These are phyloP conservation scores for Ophiostoma ips DNA, from an alignment of 2,329 filamentous ascomycete genomes.

Conservation along the genomic window DNA sequence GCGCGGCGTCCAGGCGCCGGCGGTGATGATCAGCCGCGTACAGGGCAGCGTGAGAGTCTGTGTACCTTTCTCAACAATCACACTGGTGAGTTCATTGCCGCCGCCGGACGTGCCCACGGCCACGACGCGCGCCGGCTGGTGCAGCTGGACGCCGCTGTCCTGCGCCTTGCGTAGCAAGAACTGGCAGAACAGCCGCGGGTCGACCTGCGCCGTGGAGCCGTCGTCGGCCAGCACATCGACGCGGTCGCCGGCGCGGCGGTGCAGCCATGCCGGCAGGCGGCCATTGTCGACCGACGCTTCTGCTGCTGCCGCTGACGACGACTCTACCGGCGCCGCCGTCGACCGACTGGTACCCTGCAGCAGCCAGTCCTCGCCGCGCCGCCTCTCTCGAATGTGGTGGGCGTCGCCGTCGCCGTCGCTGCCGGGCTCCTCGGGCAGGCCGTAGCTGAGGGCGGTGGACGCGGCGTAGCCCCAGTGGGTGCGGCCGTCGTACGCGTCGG, in stretches of 20 bases:
- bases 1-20: conserved; percentile 56
- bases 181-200: conserved; percentile 51
- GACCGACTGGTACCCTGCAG: conserved; percentile 24
- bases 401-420: conserved; percentile 10
- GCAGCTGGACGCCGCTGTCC: conserved; percentile 48
- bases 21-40: conserved; percentile 49
- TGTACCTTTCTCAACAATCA: conserved; percentile 24
- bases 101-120: conserved; percentile 35
- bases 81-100: conserved; percentile 33
- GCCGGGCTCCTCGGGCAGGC: conserved; percentile 14
- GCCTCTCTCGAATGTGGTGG: background rate
- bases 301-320: background rate
- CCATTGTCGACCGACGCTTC: background rate
- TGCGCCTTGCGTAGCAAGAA: conserved; percentile 47
- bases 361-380: conserved; percentile 49
- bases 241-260: conserved; percentile 35
- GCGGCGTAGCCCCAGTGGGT: conserved; percentile 35
- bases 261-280: conserved; percentile 42
- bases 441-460: conserved; percentile 45
- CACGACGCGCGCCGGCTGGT: conserved; percentile 46
- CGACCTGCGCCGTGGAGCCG: conserved; percentile 51
- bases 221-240: conserved; percentile 49
- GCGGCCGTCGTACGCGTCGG: conserved; percentile 41
- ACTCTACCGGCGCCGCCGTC: conserved; percentile 20
- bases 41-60: conserved; percentile 42